Conservation (phyloP, 2,329 filamentous ascomycete genomes). For the Talaromyces marneffei region DNA sequence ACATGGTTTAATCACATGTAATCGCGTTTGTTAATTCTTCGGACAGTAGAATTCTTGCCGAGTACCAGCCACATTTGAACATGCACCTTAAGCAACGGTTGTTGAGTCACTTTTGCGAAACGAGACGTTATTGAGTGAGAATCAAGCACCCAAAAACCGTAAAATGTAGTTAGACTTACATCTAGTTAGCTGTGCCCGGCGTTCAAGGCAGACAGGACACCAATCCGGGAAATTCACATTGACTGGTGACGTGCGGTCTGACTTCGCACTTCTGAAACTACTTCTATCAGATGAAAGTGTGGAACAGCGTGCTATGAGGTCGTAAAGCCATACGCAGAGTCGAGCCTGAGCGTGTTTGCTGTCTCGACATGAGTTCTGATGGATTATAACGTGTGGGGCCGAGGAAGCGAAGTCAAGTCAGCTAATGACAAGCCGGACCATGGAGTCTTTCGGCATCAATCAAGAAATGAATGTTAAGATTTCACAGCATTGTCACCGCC, state of each 20-base stretch:
- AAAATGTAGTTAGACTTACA: background rate
- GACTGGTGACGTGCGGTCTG: background rate
- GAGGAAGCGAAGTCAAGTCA: background rate
- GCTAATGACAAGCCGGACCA: background rate
- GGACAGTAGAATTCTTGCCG: background rate
- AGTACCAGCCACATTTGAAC: background rate
- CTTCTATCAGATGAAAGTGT: background rate
- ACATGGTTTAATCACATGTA: background rate
- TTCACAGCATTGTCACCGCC: constrained; percentile 21
- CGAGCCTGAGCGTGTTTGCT: background rate
- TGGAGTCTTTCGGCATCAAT: background rate
- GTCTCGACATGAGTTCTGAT: background rate
- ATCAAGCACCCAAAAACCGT: background rate
- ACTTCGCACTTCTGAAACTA: background rate
- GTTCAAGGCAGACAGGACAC: background rate
- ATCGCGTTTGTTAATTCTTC: background rate
- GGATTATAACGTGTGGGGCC: background rate
- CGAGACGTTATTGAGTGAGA: background rate
- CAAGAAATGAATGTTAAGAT: background rate
- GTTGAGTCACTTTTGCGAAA: background rate
- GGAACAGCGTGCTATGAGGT: too few species aligned
- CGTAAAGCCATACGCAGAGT: background rate
- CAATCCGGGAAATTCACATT: background rate
- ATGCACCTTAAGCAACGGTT: background rate
- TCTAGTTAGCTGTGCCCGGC: background rate